Evolutionary conservation across 1,139 yeast species (phyloP).

Genomic region (Zygosaccharomyces pseudobailii): DNA sequence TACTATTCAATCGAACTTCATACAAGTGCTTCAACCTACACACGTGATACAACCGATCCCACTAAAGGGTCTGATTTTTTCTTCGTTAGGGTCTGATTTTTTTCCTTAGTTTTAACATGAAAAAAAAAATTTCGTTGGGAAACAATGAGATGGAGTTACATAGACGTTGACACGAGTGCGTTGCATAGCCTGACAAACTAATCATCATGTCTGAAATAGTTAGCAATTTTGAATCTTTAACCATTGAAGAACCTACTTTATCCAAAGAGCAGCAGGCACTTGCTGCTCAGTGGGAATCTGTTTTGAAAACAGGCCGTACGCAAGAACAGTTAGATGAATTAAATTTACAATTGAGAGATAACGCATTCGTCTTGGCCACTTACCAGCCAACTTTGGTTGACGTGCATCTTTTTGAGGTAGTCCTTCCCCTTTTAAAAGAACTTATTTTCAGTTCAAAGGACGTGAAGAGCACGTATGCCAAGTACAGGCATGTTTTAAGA

Average conservation of each 20-base stretch:
- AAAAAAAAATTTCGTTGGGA: background rate
- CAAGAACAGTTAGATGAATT: slow-evolving; percentile 55
- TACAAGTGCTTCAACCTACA: background rate
- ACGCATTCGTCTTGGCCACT: slow-evolving; percentile 67
- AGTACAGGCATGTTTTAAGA: slow-evolving; percentile 81
- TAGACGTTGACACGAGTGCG: background rate
- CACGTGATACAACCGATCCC: background rate
- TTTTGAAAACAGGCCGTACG: slow-evolving; percentile 51
- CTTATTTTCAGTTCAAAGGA: slow-evolving; percentile 43
- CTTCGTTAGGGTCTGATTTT: no score
- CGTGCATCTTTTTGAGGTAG: slow-evolving; percentile 59
- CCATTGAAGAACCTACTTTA: slow-evolving; percentile 36
- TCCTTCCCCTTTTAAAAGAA: slow-evolving; percentile 53
- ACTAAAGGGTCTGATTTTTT: background rate
- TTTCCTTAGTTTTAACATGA: background rate
- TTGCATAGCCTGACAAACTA: background rate
- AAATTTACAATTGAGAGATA: slow-evolving; percentile 63
- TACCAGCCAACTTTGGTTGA: slow-evolving; percentile 60
- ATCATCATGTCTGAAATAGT: slow-evolving; percentile 43
- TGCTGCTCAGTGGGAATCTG: slow-evolving; percentile 73
- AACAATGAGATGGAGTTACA: background rate
- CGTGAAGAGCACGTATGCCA: slow-evolving; percentile 37
- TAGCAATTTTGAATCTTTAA: slow-evolving; percentile 40
- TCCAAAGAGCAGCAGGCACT: slow-evolving; percentile 58
- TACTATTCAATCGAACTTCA: no score